Percentiles rank a stretch among this genome's conserved stretches.
Evolutionary conservation across 768 basidiomycete species (phyloP).

Genomic region (Solioccasus polychromus): DNA sequence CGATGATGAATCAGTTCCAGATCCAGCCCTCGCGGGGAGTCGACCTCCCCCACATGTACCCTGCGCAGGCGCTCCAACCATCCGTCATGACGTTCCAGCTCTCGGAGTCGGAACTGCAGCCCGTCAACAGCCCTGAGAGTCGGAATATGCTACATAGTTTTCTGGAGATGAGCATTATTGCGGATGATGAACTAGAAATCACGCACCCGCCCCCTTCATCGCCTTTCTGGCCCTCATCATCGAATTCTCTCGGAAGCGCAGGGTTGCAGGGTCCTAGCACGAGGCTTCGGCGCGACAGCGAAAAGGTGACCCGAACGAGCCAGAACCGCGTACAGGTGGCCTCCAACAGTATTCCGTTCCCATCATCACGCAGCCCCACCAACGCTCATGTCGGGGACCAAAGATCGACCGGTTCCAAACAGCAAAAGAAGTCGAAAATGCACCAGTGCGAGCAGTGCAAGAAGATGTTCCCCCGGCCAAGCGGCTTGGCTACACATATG

Average conservation of each 20-base stretch:
- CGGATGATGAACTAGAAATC: constrained; percentile 13
- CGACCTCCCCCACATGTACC: constrained; percentile 4
- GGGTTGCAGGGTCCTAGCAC: constrained; percentile 22
- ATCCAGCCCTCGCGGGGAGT: constrained; percentile 16
- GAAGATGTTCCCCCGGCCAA: constrained; percentile 49
- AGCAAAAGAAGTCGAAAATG: constrained; percentile 44
- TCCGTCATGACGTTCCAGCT: constrained; percentile 32
- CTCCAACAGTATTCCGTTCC: constrained; percentile 5
- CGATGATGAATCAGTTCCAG: constrained; percentile 33
- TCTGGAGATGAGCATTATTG: constrained; percentile 15
- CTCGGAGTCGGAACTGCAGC: constrained; percentile 22
- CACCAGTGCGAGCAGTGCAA: constrained; percentile 44
- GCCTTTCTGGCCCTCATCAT: constrained; percentile 1
- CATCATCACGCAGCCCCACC: constrained; percentile 8
- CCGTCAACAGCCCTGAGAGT: constrained; percentile 28
- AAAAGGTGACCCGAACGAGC: constrained; percentile 8
- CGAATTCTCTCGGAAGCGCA: constrained; percentile 4
- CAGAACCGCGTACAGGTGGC: constrained; percentile 10
- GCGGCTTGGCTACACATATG: constrained; percentile 52
- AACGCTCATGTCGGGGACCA: constrained; percentile 9
- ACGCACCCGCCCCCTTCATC: constrained; percentile 6
- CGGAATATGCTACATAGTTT: constrained; percentile 16
- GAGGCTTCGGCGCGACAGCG: constrained; percentile 20
- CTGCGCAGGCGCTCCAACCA: constrained; percentile 18
- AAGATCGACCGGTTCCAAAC: constrained; percentile 8